Base-by-base conservation (phyloP, 352 stramenopile genomes). In the Pythium guiyangense region DNA sequence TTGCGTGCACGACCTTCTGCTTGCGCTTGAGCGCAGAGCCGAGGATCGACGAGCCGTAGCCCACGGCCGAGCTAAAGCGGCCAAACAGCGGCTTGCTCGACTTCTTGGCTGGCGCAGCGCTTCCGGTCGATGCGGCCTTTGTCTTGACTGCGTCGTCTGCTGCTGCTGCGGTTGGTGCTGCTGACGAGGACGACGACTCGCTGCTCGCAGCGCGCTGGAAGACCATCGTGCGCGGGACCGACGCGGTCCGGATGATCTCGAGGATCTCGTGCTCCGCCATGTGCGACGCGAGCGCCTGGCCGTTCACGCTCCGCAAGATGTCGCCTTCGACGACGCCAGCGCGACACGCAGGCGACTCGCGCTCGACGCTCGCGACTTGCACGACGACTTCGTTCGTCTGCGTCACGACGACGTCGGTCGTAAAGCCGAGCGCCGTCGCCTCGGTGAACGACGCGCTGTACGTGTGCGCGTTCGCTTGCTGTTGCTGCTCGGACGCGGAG, bases 381-480 rank as follows among this genome's bases (percentile, higher is more conserved):
- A 88, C 72, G 11, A 74, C 47, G 14, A 88, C 54, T 34, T 87
- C 76, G 46, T 84, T 77, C 31, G 71, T 58, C 39, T 78, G 59
- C 18, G 70, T 80, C 39, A 82, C 69, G 31, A 81, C 67, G 9
- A 84, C 66, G 40, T 78, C 69, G 31, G 70, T 79, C 42, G 74
- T 67, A 56, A 90, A 88, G 15, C 80, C 80, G 34, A 86, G 52
- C 27, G 75, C 71, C 18, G 43, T 29, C 29, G 53, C 42, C 40
- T 88, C 76, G 4, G 66, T 73, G 57, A 88, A 91, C n/a, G 80
- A 85, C 51, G 88, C 67, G 14, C 70, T 73, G 60, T 77, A 90
- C 49, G 73, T 73, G 29, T 34, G 29, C 4, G 8, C 8, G 29
- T 34, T 34, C 29, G 29, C 29, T n/a, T n/a, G n/a, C 29, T 34